These are phyloP conservation scores for Macrolepiota dolichaula DNA, from an alignment of 768 basidiomycete species.

Conservation along the genomic window DNA sequence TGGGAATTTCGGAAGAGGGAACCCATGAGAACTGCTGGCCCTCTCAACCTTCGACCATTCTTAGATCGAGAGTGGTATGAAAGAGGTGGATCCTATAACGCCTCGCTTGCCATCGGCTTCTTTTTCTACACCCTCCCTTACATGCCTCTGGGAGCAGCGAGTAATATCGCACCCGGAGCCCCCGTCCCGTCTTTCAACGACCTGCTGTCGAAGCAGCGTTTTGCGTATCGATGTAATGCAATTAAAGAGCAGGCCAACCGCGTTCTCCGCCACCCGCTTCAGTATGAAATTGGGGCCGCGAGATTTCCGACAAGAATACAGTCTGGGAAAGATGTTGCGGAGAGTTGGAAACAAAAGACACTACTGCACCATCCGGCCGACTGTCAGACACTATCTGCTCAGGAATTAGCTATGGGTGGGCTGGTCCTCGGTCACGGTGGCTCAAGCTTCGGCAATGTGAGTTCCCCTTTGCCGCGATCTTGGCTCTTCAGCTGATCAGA, in stretches of 20 bases:
- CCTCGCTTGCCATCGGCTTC: conserved; percentile 39
- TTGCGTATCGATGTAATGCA: conserved; percentile 38
- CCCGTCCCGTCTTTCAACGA: conserved; percentile 35
- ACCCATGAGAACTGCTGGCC: conserved; percentile 46
- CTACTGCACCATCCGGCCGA: conserved; percentile 9
- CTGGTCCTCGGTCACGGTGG: conserved; percentile 28
- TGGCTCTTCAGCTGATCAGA: background rate
- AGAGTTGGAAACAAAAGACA: conserved; percentile 16
- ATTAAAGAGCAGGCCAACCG: conserved; percentile 32
- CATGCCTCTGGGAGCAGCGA: conserved; percentile 35
- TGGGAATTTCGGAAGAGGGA: conserved; percentile 49
- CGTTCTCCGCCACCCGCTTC: conserved; percentile 41
- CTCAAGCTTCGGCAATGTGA: conserved; percentile 39
- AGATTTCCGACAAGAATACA: conserved; percentile 22
- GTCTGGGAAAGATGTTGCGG: conserved; percentile 15
- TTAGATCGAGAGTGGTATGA: conserved; percentile 45
- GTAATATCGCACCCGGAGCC: conserved; percentile 28
- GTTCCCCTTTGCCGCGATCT: conserved; percentile 3
- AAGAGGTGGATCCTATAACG: conserved; percentile 40
- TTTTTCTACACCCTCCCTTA: conserved; percentile 42
- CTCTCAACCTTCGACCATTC: conserved; percentile 48
- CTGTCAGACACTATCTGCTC: conserved; percentile 17
- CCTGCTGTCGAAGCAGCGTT: conserved; percentile 44
- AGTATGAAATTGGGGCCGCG: conserved; percentile 36
- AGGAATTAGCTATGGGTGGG: conserved; percentile 24